Evolutionary conservation across 164 flowering plant genomes (phyloP).

Genomic region (grape (Vitis vinifera)): ASM3070453v1 NC_081823.1:9205001-9205500

Average conservation of each 20-base stretch:
- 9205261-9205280: too few relatives aligned
- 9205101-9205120: slow-evolving; percentile 53
- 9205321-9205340: too few relatives aligned
- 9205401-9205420: neutral
- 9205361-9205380: too few relatives aligned
- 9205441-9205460: slow-evolving; percentile 63
- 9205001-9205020: slow-evolving; percentile 71
- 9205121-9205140: slow-evolving; percentile 86
- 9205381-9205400: too few relatives aligned
- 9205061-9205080: neutral
- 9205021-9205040: slow-evolving; percentile 83
- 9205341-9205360: too few relatives aligned
- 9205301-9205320: too few relatives aligned
- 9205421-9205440: slow-evolving; percentile 89
- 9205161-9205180: slow-evolving; percentile 97
- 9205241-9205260: neutral
- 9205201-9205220: neutral
- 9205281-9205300: too few relatives aligned
- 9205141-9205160: slow-evolving; percentile 93
- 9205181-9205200: slow-evolving; percentile 84
- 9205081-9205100: slow-evolving; percentile 13
- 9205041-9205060: slow-evolving; percentile 40
- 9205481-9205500: slow-evolving; percentile 26
- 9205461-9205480: slow-evolving; percentile 27
- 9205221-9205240: neutral